Conservation (phyloP, 2,329 filamentous ascomycete species). For the Trichoderma sp. region DNA sequence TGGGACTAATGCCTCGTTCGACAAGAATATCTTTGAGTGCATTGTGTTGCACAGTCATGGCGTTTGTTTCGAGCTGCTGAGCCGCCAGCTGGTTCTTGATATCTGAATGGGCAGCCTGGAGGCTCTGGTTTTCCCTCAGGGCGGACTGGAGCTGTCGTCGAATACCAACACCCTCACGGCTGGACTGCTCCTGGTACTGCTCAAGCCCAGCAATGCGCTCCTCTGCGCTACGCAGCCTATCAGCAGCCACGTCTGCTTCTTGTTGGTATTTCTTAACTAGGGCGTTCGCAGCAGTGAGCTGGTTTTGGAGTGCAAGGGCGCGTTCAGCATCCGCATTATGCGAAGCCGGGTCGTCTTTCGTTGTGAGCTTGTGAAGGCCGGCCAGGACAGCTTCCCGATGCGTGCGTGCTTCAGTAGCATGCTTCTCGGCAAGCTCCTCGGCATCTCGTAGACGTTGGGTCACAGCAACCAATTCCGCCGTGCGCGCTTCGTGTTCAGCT, state of each 20-base stretch:
- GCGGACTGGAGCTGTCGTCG: conserved; percentile 84
- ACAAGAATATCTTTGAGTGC: conserved; percentile 89
- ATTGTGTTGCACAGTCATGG: conserved; percentile 84
- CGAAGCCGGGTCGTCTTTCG: conserved; percentile 48
- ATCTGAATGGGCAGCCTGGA: conserved; percentile 77
- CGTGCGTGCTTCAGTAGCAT: conserved; percentile 80
- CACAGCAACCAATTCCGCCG: conserved; percentile 70
- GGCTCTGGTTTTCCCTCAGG: conserved; percentile 76
- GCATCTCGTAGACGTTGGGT: conserved; percentile 75
- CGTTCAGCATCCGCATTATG: conserved; percentile 60
- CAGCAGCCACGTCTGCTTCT: conserved; percentile 80
- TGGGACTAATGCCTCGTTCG: conserved; percentile 82
- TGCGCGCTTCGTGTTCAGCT: conserved; percentile 77
- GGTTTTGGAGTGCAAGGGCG: conserved; percentile 69
- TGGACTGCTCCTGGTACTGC: conserved; percentile 95
- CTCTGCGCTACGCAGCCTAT: conserved; percentile 87
- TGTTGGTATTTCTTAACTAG: conserved; percentile 85
- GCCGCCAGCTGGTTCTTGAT: conserved; percentile 78
- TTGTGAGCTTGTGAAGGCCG: conserved; percentile 71
- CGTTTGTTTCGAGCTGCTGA: conserved; percentile 91
- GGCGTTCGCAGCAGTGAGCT: conserved; percentile 72
- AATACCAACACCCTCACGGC: conserved; percentile 84
- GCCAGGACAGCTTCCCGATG: conserved; percentile 80
- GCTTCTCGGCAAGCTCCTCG: conserved; percentile 82
- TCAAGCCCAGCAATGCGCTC: conserved; percentile 95